A percentile compares a stretch with the other conserved stretches of the same genome.
Evolutionary conservation across 441 rosid genomes (phyloP).

Genomic region (Croton laevigatus): DNA sequence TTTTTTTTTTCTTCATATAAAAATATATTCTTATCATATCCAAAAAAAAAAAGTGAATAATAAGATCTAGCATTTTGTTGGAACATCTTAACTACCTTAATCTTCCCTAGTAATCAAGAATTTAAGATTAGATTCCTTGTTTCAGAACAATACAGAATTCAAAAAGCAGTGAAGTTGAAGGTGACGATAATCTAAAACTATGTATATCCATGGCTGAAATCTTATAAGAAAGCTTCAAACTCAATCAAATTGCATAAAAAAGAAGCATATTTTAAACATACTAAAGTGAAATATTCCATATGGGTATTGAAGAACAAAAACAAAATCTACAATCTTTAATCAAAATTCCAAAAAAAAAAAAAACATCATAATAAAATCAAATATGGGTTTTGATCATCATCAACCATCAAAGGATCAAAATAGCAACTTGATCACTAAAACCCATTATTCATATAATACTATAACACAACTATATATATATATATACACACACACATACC

Average conservation of each 20-base stretch:
- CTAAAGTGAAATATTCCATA: background rate
- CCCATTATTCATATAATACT: background rate
- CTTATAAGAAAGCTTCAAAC: background rate
- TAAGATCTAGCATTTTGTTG: too few species aligned
- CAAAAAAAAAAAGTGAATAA: too few species aligned
- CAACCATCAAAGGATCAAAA: background rate
- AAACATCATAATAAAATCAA: background rate
- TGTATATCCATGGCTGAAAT: background rate
- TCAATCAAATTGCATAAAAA: background rate
- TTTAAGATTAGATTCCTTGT: too few species aligned
- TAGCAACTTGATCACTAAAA: constrained; percentile 9
- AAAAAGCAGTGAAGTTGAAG: background rate
- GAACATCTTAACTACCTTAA: too few species aligned
- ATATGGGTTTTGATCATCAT: constrained; percentile 14
- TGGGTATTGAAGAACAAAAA: background rate
- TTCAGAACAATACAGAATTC: too few species aligned
- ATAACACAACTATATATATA: background rate
- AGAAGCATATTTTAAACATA: background rate
- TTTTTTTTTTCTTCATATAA: too few species aligned
- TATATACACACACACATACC: constrained; percentile 10
- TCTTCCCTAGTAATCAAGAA: too few species aligned
- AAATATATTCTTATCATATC: too few species aligned
- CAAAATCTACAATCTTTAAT: background rate
- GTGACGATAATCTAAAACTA: background rate
- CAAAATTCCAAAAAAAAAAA: background rate